phyloP scores from a whole-genome alignment of 352 stramenopile species.

The Thalassiosira livingstoniorum region DNA sequence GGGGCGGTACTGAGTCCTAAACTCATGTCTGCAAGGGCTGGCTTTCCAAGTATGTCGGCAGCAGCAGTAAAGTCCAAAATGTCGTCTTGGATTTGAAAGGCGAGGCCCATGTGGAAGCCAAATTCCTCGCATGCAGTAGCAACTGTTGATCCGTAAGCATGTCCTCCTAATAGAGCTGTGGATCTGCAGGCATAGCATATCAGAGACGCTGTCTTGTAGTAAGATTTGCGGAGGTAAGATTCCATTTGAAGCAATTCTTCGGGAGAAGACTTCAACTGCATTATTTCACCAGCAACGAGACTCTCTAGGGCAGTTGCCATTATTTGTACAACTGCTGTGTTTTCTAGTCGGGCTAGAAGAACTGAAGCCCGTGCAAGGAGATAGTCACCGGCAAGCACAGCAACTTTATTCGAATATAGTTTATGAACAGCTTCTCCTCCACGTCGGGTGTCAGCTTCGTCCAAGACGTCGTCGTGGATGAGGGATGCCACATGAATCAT shows the following conservation, averaged over 20 bases:
- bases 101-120: conserved; percentile 97
- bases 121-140: conserved; percentile 86
- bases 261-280: conserved; percentile 94
- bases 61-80: conserved; percentile 96
- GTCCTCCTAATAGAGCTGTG: conserved; percentile 93
- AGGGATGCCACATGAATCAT: conserved; percentile 99
- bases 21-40: conserved; percentile 96
- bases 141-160: conserved; percentile 86
- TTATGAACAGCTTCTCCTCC: conserved; percentile 98
- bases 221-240: conserved; percentile 98
- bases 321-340: conserved; percentile 96
- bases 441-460: conserved; percentile 97
- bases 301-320: conserved; percentile 98
- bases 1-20: conserved; percentile 97
- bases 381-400: conserved; percentile 98
- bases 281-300: conserved; percentile 98
- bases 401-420: conserved; percentile 99
- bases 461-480: conserved; percentile 99
- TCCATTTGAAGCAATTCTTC: conserved; percentile 88
- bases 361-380: conserved; percentile 96
- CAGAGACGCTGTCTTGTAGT: conserved; percentile 99
- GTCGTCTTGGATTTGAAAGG: conserved; percentile 99
- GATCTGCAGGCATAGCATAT: conserved; percentile 97
- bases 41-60: conserved; percentile 90
- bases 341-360: conserved; percentile 93